phyloP scores from a whole-genome alignment of 2,329 filamentous ascomycete species.

The Fusarium praegraminearum region DNA sequence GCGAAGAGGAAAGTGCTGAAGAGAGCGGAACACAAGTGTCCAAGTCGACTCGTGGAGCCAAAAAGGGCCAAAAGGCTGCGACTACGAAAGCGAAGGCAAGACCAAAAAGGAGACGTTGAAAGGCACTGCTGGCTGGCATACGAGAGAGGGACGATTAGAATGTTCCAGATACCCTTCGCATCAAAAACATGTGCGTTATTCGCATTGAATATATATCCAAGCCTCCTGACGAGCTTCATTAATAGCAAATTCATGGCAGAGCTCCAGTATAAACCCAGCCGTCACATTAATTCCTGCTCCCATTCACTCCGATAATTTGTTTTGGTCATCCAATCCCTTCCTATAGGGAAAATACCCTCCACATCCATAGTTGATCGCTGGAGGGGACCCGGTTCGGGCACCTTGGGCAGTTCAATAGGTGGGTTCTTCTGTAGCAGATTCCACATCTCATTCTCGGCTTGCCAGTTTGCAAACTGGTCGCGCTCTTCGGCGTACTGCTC shows the following conservation, averaged over 20 bases:
- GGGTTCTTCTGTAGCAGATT: slow-evolving; percentile 56
- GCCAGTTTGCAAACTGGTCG: slow-evolving; percentile 56
- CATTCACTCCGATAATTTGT: slow-evolving; percentile 57
- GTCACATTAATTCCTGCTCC: slow-evolving; percentile 50
- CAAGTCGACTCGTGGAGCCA: slow-evolving; percentile 53
- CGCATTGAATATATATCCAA: not conserved
- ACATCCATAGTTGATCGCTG: slow-evolving; percentile 50
- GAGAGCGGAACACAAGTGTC: slow-evolving; percentile 56
- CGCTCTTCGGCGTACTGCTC: slow-evolving; percentile 59
- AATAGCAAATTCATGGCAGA: not conserved
- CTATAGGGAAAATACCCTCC: slow-evolving; percentile 53
- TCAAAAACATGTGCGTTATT: slow-evolving; percentile 7
- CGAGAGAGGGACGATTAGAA: slow-evolving; percentile 4
- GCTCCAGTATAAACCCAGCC: not conserved
- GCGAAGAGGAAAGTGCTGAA: slow-evolving; percentile 52
- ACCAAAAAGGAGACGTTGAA: slow-evolving; percentile 48
- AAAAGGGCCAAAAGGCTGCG: slow-evolving; percentile 49
- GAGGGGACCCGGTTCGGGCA: slow-evolving; percentile 47
- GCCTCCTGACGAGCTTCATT: not conserved
- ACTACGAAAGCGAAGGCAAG: slow-evolving; percentile 49
- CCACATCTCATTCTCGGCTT: slow-evolving; percentile 62
- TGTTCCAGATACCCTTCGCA: slow-evolving; percentile 27
- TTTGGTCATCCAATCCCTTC: slow-evolving; percentile 56
- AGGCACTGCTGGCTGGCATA: slow-evolving; percentile 14
- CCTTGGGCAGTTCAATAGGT: slow-evolving; percentile 51